Percentiles rank a stretch among this genome's conserved stretches.
Conservation (phyloP, 805 yeast species). For the Candida piceae region DNA sequence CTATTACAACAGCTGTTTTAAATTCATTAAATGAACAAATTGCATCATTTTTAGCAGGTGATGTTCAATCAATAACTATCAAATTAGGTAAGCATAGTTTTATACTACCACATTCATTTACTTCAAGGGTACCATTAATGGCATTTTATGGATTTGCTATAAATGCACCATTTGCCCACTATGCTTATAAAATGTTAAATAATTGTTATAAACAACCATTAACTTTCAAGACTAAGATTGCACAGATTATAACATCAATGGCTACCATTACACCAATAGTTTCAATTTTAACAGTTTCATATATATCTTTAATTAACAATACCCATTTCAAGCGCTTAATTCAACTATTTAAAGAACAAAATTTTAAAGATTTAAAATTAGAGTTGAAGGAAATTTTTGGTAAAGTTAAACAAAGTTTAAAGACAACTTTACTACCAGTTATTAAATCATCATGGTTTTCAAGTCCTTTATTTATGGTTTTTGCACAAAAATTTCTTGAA, state of each 20-base stretch:
- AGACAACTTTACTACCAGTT: constrained; percentile 40
- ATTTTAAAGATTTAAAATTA: constrained; percentile 10
- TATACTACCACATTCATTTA: constrained; percentile 36
- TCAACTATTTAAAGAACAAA: constrained; percentile 2
- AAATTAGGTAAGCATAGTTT: constrained; percentile 13
- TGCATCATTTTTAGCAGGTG: constrained; percentile 47
- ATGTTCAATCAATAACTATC: constrained; percentile 27
- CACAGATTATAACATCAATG: constrained; percentile 49
- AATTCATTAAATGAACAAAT: constrained; percentile 54
- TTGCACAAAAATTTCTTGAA: constrained; percentile 53
- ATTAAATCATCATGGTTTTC: constrained; percentile 51
- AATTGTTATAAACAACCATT: constrained; percentile 40
- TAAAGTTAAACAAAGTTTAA: constrained; percentile 31
- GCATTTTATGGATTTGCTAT: constrained; percentile 50
- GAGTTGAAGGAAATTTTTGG: constrained; percentile 9
- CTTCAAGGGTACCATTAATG: constrained; percentile 46
- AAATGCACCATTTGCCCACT: constrained; percentile 56
- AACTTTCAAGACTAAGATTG: constrained; percentile 33
- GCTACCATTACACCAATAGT: constrained; percentile 52
- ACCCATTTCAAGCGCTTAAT: constrained; percentile 6
- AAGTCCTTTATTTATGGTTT: constrained; percentile 42
- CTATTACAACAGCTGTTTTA: constrained; percentile 51
- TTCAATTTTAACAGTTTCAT: constrained; percentile 43
- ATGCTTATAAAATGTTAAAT: constrained; percentile 43
- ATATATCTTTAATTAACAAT: constrained; percentile 47